phyloP scores from a whole-genome alignment of 371 early-diverging fungal genomes.

The Mucor piriformis region DNA sequence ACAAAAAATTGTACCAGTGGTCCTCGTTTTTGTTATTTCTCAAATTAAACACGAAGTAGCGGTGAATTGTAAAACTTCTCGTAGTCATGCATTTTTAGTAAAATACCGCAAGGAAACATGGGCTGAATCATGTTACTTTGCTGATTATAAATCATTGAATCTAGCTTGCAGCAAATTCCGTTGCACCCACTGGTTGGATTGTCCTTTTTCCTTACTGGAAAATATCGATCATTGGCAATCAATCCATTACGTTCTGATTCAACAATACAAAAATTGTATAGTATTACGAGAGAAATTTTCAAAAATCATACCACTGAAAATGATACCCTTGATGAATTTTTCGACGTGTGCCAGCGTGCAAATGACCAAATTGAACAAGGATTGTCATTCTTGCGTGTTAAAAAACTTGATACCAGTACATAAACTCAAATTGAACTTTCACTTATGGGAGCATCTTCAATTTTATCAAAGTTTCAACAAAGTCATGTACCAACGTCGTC shows the following conservation, averaged over 20 bases:
- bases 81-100: no score
- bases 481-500: neutral
- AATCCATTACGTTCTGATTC: neutral
- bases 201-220: neutral
- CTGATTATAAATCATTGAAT: neutral
- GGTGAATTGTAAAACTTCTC: no score
- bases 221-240: neutral
- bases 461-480: slow-evolving; percentile 1
- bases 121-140: neutral
- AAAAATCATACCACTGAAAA: neutral
- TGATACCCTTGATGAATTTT: neutral
- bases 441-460: neutral
- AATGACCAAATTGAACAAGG: slow-evolving; percentile 2
- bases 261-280: slow-evolving; percentile 4
- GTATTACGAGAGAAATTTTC: neutral
- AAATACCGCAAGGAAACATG: neutral
- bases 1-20: no score
- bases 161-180: neutral
- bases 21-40: no score
- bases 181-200: neutral
- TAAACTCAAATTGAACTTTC: neutral
- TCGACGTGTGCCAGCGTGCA: neutral
- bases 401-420: neutral
- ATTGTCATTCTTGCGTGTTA: neutral
- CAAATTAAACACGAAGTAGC: no score